Percentiles rank a stretch among this genome's conserved stretches.
These are phyloP conservation scores for Capsella bursapastoris DNA, from an alignment of 345 rosid species.

Conservation along the genomic window DNA sequence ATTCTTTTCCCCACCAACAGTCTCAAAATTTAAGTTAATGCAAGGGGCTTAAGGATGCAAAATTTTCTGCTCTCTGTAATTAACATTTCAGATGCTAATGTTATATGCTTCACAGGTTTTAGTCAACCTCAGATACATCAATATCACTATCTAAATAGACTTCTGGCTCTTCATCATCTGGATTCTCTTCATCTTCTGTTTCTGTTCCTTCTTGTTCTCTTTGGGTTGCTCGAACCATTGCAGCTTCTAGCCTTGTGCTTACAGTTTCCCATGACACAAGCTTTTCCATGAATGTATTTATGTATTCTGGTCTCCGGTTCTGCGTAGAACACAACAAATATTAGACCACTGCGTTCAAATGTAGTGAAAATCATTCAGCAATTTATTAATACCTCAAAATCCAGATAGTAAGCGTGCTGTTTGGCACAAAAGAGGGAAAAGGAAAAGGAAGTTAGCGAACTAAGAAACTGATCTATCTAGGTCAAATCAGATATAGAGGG, in stretches of 20 bases:
- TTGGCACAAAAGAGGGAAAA: constrained; percentile 3
- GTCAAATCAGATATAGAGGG: neutral
- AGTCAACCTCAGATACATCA: constrained; percentile 59
- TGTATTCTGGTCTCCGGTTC: constrained; percentile 75
- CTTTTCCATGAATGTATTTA: constrained; percentile 70
- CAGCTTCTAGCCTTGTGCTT: constrained; percentile 66
- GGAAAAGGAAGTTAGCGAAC: constrained; percentile 16
- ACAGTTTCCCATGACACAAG: constrained; percentile 96
- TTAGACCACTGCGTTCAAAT: neutral
- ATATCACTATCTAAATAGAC: constrained; percentile 50
- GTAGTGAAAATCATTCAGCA: constrained; percentile 10
- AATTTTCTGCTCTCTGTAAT: neutral
- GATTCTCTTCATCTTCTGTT: constrained; percentile 44
- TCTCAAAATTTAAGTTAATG: constrained; percentile 6
- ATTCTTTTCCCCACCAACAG: neutral
- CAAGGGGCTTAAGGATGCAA: neutral
- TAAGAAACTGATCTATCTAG: constrained; percentile 21
- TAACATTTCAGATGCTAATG: constrained; percentile 37
- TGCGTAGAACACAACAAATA: constrained; percentile 37
- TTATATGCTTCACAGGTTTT: constrained; percentile 24
- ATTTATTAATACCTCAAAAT: constrained; percentile 67
- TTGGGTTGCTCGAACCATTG: constrained; percentile 62
- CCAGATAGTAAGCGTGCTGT: constrained; percentile 97
- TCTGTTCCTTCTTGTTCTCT: constrained; percentile 66
- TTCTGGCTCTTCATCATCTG: constrained; percentile 46